A percentile compares a stretch with the other conserved stretches of the same genome.
phyloP scores from a whole-genome alignment of 805 yeast species.

The Torulaspora maleeae region DNA sequence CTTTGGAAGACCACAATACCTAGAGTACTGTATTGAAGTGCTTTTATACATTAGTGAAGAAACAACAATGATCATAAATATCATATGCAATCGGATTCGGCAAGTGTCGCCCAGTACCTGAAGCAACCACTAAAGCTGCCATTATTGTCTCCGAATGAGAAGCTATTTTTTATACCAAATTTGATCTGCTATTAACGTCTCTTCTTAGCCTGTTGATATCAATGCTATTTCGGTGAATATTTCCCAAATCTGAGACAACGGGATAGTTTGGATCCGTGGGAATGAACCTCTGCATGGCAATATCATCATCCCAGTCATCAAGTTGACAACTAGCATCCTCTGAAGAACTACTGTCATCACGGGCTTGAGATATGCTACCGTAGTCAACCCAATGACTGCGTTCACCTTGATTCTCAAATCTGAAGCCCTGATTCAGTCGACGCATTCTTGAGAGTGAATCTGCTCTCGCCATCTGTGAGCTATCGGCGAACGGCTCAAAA shows the following conservation, averaged over 20 bases:
- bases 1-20: too few species aligned
- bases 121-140: neutral
- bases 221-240: conserved; percentile 27
- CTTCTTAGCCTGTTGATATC: conserved; percentile 24
- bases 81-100: too few species aligned
- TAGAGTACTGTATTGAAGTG: too few species aligned
- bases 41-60: too few species aligned
- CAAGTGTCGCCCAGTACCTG: too few species aligned
- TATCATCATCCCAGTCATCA: conserved; percentile 26
- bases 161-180: conserved; percentile 3
- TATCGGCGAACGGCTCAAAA: conserved; percentile 67
- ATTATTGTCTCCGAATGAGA: neutral
- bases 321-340: conserved; percentile 9
- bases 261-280: conserved; percentile 35
- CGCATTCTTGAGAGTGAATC: conserved; percentile 58
- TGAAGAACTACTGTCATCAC: neutral
- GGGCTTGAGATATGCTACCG: conserved; percentile 13
- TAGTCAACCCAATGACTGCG: conserved; percentile 72
- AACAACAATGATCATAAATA: too few species aligned
- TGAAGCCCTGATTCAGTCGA: conserved; percentile 73
- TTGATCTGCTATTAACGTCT: conserved; percentile 15
- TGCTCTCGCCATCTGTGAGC: conserved; percentile 54
- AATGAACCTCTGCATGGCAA: conserved; percentile 23
- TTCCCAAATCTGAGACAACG: conserved; percentile 27
- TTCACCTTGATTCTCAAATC: conserved; percentile 75